Conservation (phyloP, 257 asterid species). For the Apocynum venetum region DNA sequence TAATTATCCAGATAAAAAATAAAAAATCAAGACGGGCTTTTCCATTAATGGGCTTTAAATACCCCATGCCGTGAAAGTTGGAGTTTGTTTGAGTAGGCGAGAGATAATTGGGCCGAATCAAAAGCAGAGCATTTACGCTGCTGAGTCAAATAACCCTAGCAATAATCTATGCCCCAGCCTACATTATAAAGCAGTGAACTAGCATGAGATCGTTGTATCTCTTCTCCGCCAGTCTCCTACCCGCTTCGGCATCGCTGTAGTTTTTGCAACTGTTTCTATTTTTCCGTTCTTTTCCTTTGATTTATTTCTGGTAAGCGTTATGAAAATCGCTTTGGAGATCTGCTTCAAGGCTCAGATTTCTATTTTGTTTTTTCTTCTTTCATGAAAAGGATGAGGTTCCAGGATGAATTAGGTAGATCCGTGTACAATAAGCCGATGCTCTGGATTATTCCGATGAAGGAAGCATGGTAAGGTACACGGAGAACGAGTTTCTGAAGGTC, state of each 20-base stretch:
- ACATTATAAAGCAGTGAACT: background rate
- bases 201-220: background rate
- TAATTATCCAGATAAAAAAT: too few species aligned
- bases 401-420: background rate
- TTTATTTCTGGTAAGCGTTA: background rate
- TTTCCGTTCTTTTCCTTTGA: background rate
- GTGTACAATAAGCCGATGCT: constrained; percentile 39
- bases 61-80: background rate
- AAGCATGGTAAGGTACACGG: constrained; percentile 40
- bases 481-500: constrained; percentile 24
- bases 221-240: background rate
- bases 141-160: background rate
- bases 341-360: background rate
- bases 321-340: too few species aligned
- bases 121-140: background rate
- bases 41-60: background rate
- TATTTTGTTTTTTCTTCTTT: accelerated
- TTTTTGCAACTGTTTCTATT: background rate
- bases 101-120: background rate
- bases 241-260: background rate
- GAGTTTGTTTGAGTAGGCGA: background rate
- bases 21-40: background rate
- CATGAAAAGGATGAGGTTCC: background rate
- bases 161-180: background rate
- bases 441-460: constrained; percentile 34